Percentiles rank a stretch among this genome's conserved stretches.
Evolutionary conservation across 2,329 filamentous ascomycete genomes (phyloP).

Genomic region (Fusarium staphyleae): DNA sequence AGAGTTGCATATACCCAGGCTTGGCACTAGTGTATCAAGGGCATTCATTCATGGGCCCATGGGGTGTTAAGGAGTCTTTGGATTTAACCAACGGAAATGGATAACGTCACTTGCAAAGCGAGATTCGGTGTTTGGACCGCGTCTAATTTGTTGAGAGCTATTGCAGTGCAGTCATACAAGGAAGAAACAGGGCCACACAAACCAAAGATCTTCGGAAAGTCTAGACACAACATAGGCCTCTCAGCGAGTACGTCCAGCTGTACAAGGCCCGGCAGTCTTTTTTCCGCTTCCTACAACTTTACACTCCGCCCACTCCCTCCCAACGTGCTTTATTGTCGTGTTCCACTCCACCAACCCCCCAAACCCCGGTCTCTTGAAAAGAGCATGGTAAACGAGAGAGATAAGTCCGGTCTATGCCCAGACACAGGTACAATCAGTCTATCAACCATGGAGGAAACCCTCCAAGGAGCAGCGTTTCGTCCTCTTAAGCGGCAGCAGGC

Average conservation of each 20-base stretch:
- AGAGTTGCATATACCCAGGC: slow-evolving; percentile 31
- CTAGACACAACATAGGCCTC: slow-evolving; percentile 13
- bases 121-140: background rate
- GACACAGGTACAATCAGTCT: slow-evolving; percentile 28
- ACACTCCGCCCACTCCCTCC: slow-evolving; percentile 21
- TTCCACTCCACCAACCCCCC: slow-evolving; percentile 21
- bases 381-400: slow-evolving; percentile 33
- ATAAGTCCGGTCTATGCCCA: slow-evolving; percentile 35
- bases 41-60: background rate
- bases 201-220: slow-evolving; percentile 21
- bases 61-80: slow-evolving; percentile 24
- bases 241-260: slow-evolving; percentile 5
- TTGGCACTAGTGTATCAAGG: slow-evolving; percentile 9
- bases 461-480: slow-evolving; percentile 6
- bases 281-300: slow-evolving; percentile 16
- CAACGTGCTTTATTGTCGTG: slow-evolving; percentile 23
- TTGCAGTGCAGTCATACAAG: slow-evolving; percentile 32
- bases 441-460: slow-evolving; percentile 20
- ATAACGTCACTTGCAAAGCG: background rate
- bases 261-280: slow-evolving; percentile 6
- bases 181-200: slow-evolving; percentile 21
- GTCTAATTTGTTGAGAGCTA: slow-evolving; percentile 33
- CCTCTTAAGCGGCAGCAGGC: slow-evolving; percentile 46
- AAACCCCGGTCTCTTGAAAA: slow-evolving; percentile 19
- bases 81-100: slow-evolving; percentile 1